These are phyloP conservation scores for Fusarium abutilonis DNA, from an alignment of 2,329 filamentous ascomycete species.

Conservation along the genomic window DNA sequence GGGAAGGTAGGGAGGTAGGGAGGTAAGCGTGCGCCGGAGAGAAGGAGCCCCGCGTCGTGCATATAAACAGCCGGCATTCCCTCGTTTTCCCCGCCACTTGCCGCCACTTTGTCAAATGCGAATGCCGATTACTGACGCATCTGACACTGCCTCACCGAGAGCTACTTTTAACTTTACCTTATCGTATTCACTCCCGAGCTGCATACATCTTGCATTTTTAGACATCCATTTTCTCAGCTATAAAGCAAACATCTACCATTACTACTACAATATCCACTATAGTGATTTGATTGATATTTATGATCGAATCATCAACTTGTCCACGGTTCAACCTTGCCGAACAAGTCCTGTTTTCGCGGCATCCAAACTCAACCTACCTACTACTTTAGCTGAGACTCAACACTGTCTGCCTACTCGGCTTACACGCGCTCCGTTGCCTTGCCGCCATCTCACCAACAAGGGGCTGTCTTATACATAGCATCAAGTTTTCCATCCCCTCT, in stretches of 20 bases:
- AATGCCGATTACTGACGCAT: constrained; percentile 38
- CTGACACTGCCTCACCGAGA: constrained; percentile 21
- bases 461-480: constrained; percentile 19
- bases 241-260: no score
- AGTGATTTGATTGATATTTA: constrained; percentile 1
- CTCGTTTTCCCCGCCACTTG: constrained; percentile 44
- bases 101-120: constrained; percentile 36
- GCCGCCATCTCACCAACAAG: constrained; percentile 18
- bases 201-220: constrained; percentile 9
- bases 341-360: neutral
- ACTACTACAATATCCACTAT: no score
- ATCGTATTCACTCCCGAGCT: constrained; percentile 1
- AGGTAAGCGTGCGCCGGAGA: constrained; percentile 25
- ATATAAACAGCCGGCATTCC: constrained; percentile 62
- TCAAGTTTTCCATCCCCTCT: neutral
- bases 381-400: constrained; percentile 12
- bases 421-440: constrained; percentile 19
- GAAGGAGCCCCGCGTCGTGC: constrained; percentile 48
- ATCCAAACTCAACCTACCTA: neutral
- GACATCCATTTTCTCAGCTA: neutral
- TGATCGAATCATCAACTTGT: neutral
- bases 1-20: constrained; percentile 8
- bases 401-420: constrained; percentile 22
- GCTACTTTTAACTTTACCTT: neutral
- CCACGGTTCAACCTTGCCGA: neutral